Conservation (phyloP, 2,329 filamentous ascomycete genomes). For the Coleophoma eucalyptorum region DNA sequence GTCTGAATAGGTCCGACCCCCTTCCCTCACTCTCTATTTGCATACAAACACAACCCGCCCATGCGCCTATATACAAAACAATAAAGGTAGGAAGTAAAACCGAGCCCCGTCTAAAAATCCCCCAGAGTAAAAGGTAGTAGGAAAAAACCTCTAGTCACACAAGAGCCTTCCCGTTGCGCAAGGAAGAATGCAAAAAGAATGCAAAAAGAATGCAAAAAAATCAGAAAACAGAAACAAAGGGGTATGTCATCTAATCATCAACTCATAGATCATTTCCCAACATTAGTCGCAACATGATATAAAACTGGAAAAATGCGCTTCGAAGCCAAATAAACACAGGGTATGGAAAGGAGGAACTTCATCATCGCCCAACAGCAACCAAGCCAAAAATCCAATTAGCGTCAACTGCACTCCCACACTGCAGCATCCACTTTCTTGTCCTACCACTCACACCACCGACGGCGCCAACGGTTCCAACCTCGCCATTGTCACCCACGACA, state of each 20-base stretch:
- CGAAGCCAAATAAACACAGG: too few relatives aligned
- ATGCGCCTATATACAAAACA: neutral
- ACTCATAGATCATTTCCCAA: neutral
- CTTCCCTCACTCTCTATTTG: neutral
- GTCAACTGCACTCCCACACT: slow-evolving; percentile 17
- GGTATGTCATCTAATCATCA: too few relatives aligned
- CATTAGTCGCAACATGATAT: neutral
- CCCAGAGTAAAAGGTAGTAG: too few relatives aligned
- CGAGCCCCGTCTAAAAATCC: neutral
- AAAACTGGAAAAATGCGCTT: too few relatives aligned
- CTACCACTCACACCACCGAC: slow-evolving; percentile 20
- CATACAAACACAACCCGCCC: neutral
- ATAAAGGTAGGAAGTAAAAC: neutral
- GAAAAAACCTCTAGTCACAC: neutral
- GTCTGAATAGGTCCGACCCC: neutral
- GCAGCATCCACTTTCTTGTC: slow-evolving; percentile 23
- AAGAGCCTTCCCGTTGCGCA: neutral
- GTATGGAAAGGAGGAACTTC: neutral
- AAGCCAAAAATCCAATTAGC: slow-evolving; percentile 22
- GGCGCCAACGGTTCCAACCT: slow-evolving; percentile 16
- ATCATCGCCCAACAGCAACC: slow-evolving; percentile 2
- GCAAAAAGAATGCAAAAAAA: too few relatives aligned
- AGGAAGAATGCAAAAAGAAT: too few relatives aligned
- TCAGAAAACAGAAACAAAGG: too few relatives aligned
- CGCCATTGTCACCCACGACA: slow-evolving; percentile 19